Base-by-base conservation (phyloP, 1,284 basidiomycete genomes). In the Volvariella surrecta region DNA sequence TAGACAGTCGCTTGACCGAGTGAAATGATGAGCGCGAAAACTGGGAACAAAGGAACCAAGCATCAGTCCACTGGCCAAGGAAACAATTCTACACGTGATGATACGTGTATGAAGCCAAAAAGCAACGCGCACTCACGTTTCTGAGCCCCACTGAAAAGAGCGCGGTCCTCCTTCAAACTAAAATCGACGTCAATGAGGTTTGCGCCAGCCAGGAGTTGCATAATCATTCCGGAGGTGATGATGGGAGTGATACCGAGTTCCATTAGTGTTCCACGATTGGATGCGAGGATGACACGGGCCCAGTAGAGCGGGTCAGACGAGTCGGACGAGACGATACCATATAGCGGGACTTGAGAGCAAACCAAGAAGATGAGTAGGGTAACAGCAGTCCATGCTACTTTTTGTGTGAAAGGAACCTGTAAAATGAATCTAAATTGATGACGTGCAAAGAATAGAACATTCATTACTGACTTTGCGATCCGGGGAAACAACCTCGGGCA, bases 201-300 rank as follows among this genome's bases (percentile, higher is more conserved):
- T 42, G 96, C 95, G 48, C 95, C 95, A 15, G 95, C 94, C 50
- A 99, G 77, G 40, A 99, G 82, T 68, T 99, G 95, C 90, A 99
- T 98, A 68, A 98, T 98, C 95, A 98, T 99, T 56, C 95, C 95
- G 35, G 84, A 89, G 10, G 95, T 99, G 58, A 99, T 83, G 62
- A 98, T 96, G 45, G 96, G 95, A 38, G 85, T 94, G 58, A 98
- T 98, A 56, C 96, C 95, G 48, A 99, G 82, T 68, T 99, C 95
- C 95, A 98, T 99, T 49, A 99, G 83, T 1, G 95, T 99, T 54
- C 95, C 95, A 52, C 96, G 80, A 71, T 98, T 99, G 8, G 92
- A 96, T 28, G 96, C 95, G 48, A 98, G 80, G 67, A 99, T 98
- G 67, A 94, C 94, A 70, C 95, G 88, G 84, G 98, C 93, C 95